Percentiles rank a stretch among this genome's conserved stretches.
These are phyloP conservation scores for Chenopodium suecicum DNA, from an alignment of 148 eudicot species.

Conservation along the genomic window DNA sequence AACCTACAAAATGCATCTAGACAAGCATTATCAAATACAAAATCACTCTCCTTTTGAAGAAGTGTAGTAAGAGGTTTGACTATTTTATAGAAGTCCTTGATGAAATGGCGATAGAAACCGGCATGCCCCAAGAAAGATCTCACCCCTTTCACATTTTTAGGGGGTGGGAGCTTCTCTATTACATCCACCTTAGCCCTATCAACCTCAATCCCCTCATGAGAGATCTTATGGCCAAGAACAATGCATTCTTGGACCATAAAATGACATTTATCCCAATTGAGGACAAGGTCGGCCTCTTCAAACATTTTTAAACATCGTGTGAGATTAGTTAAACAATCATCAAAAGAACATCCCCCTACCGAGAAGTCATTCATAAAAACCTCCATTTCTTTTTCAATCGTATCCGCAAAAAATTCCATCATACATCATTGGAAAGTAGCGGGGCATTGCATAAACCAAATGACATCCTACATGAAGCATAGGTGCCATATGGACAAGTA, in stretches of 20 bases:
- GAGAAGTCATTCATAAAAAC: conserved; percentile 1
- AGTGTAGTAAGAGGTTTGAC: not conserved
- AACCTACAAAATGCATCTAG: not conserved
- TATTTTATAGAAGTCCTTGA: not conserved
- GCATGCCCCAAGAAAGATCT: not conserved
- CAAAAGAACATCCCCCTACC: not conserved
- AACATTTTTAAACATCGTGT: not conserved
- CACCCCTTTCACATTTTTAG: not conserved
- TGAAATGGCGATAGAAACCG: not conserved
- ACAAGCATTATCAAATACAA: not conserved
- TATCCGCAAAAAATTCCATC: not conserved
- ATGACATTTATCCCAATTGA: not conserved
- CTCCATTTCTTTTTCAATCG: not conserved
- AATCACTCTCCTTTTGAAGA: not conserved
- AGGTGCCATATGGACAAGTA: not conserved
- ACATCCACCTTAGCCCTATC: not conserved
- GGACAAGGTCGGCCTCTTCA: not conserved
- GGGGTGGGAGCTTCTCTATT: not conserved
- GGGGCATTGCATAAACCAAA: not conserved
- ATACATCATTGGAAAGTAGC: not conserved
- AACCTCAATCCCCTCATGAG: not conserved
- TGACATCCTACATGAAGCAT: not conserved
- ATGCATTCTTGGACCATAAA: not conserved
- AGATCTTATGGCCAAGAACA: not conserved
- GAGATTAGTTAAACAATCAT: not conserved